Evolutionary conservation across 106 monocot species (phyloP).

Genomic region (Hemerocallis citrina): DNA sequence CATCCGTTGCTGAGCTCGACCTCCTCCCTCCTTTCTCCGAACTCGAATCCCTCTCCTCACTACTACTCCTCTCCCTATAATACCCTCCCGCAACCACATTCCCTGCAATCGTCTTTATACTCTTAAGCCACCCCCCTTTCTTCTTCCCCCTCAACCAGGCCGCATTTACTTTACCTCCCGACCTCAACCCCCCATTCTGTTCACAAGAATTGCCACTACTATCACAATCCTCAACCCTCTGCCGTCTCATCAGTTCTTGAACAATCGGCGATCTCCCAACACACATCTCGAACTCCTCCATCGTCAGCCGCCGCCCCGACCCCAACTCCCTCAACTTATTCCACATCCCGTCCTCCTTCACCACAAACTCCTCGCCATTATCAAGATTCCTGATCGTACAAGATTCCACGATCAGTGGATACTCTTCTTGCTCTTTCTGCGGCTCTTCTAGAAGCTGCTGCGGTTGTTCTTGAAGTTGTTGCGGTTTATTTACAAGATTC

Average conservation of each 20-base stretch:
- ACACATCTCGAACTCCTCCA: constrained; percentile 79
- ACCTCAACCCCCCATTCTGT: constrained; percentile 1
- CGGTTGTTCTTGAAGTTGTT: neutral
- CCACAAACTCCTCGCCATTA: constrained; percentile 71
- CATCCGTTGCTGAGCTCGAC: constrained; percentile 74
- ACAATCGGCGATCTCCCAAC: constrained; percentile 87
- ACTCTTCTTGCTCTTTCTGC: neutral
- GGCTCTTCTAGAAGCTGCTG: neutral
- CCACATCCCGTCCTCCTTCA: constrained; percentile 79
- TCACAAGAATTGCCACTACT: neutral
- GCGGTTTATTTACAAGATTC: constrained; percentile 7
- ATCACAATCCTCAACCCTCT: constrained; percentile 21
- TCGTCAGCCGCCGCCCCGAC: constrained; percentile 70
- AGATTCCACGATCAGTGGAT: neutral
- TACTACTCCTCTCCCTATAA: constrained; percentile 29
- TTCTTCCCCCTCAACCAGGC: constrained; percentile 19
- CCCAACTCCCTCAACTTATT: constrained; percentile 61
- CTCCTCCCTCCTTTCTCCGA: constrained; percentile 59
- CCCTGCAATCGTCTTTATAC: constrained; percentile 54
- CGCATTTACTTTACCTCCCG: neutral
- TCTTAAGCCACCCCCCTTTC: constrained; percentile 38
- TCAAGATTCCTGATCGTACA: constrained; percentile 80
- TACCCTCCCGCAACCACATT: constrained; percentile 18
- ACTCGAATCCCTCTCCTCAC: constrained; percentile 50
- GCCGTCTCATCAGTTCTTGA: constrained; percentile 84